Percentiles rank a stretch among this genome's conserved stretches.
These are phyloP conservation scores for Geosmithia morbida DNA, from an alignment of 2,329 filamentous ascomycete genomes.

Conservation along the genomic window DNA sequence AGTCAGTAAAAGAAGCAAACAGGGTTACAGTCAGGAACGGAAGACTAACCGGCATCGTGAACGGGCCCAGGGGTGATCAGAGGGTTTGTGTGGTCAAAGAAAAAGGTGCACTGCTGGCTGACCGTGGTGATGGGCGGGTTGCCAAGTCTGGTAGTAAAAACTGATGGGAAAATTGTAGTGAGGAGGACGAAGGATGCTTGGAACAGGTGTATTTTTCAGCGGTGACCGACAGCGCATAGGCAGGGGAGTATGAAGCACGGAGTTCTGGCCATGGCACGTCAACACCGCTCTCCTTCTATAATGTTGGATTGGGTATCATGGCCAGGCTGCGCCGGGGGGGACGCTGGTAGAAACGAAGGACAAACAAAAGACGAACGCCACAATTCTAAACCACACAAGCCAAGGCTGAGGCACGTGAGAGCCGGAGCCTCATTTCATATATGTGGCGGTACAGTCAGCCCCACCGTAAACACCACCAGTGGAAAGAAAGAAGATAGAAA, in stretches of 20 bases:
- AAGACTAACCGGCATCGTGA: slow-evolving; percentile 4
- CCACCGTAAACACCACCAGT: not conserved
- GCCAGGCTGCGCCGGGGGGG: not conserved
- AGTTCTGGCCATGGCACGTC: not conserved
- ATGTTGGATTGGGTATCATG: not conserved
- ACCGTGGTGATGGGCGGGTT: too few species aligned
- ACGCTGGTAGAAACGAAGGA: not conserved
- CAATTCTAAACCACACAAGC: not conserved
- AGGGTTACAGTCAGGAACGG: not conserved
- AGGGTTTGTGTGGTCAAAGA: not conserved
- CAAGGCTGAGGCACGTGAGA: not conserved
- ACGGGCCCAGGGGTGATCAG: not conserved
- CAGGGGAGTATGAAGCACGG: not conserved
- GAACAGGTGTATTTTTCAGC: too few species aligned
- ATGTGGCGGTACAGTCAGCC: not conserved
- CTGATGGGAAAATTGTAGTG: too few species aligned
- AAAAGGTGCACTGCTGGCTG: not conserved
- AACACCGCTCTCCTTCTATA: not conserved
- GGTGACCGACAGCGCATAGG: too few species aligned
- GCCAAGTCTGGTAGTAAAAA: too few species aligned
- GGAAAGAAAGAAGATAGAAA: not conserved
- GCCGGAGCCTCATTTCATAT: not conserved
- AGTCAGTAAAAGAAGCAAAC: not conserved
- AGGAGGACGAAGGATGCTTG: too few species aligned
- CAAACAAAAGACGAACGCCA: not conserved